These are phyloP conservation scores for Trichoderma sp. DNA, from an alignment of 2,329 filamentous ascomycete species.

Conservation along the genomic window DNA sequence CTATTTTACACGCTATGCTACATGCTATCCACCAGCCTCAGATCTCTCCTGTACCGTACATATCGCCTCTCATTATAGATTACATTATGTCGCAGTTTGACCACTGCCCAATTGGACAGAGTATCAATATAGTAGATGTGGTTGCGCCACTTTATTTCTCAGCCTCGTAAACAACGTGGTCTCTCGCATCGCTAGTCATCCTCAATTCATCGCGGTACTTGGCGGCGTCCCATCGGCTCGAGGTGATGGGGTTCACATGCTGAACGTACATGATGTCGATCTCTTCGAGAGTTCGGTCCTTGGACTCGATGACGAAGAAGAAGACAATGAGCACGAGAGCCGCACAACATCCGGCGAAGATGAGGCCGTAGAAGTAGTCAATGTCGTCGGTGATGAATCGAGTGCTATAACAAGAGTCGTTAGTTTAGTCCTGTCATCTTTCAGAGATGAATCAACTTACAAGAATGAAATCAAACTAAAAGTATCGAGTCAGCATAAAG, in stretches of 20 bases:
- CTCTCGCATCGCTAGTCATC: not conserved
- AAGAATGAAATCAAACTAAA: constrained; percentile 15
- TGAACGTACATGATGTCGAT: constrained; percentile 14
- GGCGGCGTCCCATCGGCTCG: not conserved
- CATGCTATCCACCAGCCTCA: not conserved
- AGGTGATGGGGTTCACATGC: constrained; percentile 8
- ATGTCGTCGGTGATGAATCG: constrained; percentile 5
- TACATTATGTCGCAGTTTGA: not conserved
- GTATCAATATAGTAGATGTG: too few species aligned
- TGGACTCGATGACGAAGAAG: constrained; percentile 14
- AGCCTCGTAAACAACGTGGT: not conserved
- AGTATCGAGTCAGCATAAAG: not conserved
- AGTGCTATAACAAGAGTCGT: not conserved
- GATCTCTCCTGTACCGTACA: not conserved
- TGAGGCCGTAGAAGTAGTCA: constrained; percentile 14
- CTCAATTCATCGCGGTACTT: not conserved
- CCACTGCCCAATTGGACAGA: not conserved
- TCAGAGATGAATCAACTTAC: not conserved
- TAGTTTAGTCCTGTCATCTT: not conserved
- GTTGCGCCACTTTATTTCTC: constrained; percentile 1
- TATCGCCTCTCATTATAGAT: not conserved
- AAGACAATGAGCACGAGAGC: constrained; percentile 7
- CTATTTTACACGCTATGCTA: constrained; percentile 1
- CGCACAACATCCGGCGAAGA: constrained; percentile 12
- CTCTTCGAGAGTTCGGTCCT: constrained; percentile 13